phyloP scores from a whole-genome alignment of 352 stramenopile species.

The Pythium dissotocum region DNA sequence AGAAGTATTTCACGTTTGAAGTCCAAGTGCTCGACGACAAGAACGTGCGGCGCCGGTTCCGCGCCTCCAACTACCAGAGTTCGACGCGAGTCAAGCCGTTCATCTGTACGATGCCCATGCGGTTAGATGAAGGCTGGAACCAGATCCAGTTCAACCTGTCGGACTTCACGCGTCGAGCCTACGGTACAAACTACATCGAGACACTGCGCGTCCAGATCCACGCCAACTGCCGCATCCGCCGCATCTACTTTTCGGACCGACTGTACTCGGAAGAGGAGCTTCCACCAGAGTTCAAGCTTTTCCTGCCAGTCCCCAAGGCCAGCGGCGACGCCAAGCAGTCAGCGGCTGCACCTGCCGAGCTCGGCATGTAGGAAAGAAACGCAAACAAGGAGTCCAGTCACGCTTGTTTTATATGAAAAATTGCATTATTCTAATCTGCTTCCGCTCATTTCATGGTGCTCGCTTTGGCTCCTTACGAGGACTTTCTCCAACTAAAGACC shows the following conservation, averaged over 20 bases:
- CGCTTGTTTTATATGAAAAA: background rate
- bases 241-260: slow-evolving; percentile 97
- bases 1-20: slow-evolving; percentile 99
- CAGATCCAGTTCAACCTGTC: slow-evolving; percentile 99
- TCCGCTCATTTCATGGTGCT: background rate
- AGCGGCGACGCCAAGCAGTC: slow-evolving; percentile 51
- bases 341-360: slow-evolving; percentile 14
- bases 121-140: slow-evolving; percentile 98
- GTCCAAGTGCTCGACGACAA: slow-evolving; percentile 98
- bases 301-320: slow-evolving; percentile 93
- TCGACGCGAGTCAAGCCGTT: slow-evolving; percentile 97
- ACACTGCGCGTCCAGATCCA: slow-evolving; percentile 97
- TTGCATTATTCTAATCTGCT: background rate
- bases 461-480: background rate
- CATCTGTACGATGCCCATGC: slow-evolving; percentile 99
- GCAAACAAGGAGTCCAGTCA: background rate
- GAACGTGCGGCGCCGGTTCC: slow-evolving; percentile 95
- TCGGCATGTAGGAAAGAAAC: slow-evolving; percentile 14
- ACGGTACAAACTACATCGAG: slow-evolving; percentile 98
- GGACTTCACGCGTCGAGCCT: slow-evolving; percentile 96
- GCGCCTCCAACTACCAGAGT: slow-evolving; percentile 97
- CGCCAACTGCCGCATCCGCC: slow-evolving; percentile 96
- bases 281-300: slow-evolving; percentile 97
- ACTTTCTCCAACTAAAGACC: no score
- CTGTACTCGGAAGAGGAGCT: slow-evolving; percentile 97